Evolutionary conservation across 1,284 basidiomycete species (phyloP), one percentile per base, ranked within the genome.

Genomic region (Hemileia vastatrix): DNA sequence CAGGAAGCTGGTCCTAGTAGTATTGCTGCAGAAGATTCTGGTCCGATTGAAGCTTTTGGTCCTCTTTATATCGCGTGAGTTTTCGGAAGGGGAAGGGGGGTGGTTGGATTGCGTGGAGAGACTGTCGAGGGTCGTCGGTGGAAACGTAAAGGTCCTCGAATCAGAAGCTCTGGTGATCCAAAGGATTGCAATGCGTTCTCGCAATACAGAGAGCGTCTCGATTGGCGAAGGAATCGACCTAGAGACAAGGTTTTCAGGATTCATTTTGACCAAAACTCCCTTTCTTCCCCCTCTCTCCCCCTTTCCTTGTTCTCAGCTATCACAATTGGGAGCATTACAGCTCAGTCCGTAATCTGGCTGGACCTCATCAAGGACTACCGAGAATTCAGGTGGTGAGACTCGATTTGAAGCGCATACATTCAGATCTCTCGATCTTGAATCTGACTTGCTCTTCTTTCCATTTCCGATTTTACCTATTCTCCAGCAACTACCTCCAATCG

Each of bases 251-350:
- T 27, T 27, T 27, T 27, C 27, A 27, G 27, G 27, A 27, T 27
- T 27, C 27, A 27, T 27, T 27, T 27, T 27, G 27, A 27, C 15
- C 36, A 15, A 40, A 15, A 40, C 36, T 40, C 11, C 8, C 36
- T 15, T 40, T 15, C 36, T 40, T 40, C 36, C 15, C 36, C 8
- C 36, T 40, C 36, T 6, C 18, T 40, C 3, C 58, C 63, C 1
- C 48, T 65, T 18, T 71, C 5, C 18, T 18, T 36, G 40, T 23
- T 43, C 53, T 15, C 70, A 88, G 87, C 33, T 91, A 91, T 72
- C 87, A 92, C 72, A 88, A 90, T 70, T 92, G 88, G 88, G 89
- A 92, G 72, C 90, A 92, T 74, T 93, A 92, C 73, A 90, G 87
- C n/a, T 89, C 87, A 18, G 86, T 93, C 57, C 85, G 90, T 43